phyloP scores from a whole-genome alignment of 257 asterid genomes.

The Salvia hispanica region DNA sequence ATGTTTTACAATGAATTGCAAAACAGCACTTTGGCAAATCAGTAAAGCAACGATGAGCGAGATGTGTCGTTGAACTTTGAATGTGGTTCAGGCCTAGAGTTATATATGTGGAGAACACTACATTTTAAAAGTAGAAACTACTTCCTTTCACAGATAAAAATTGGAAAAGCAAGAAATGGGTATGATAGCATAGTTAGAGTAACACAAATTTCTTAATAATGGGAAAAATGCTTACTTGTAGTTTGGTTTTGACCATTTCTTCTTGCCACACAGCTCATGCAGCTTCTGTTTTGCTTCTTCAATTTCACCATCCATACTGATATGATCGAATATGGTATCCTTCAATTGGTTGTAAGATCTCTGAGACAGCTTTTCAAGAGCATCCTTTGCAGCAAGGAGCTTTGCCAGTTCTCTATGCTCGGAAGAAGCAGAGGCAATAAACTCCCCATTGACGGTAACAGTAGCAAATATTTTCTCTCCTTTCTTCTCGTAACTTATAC shows the following conservation, averaged over 20 bases:
- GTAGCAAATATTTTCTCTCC: slow-evolving; percentile 53
- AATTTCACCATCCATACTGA: slow-evolving; percentile 44
- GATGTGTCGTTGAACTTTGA: not conserved
- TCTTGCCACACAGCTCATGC: slow-evolving; percentile 67
- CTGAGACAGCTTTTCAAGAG: slow-evolving; percentile 47
- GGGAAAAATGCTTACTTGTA: slow-evolving; percentile 54
- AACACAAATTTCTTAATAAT: slow-evolving; percentile 2
- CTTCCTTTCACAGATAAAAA: no score
- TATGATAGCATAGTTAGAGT: not conserved
- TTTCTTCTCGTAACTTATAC: slow-evolving; percentile 44
- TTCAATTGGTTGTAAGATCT: slow-evolving; percentile 8
- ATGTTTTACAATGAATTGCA: not conserved
- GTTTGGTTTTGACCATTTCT: slow-evolving; percentile 71
- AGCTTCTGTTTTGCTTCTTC: slow-evolving; percentile 70
- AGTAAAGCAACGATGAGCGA: not conserved
- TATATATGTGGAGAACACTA: not conserved
- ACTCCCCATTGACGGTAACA: slow-evolving; percentile 60
- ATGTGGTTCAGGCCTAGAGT: not conserved
- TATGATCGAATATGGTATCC: slow-evolving; percentile 26
- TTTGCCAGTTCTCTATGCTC: slow-evolving; percentile 70
- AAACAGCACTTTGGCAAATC: not conserved
- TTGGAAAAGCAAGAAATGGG: not conserved
- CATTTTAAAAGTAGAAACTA: not conserved
- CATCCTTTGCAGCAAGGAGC: slow-evolving; percentile 79
- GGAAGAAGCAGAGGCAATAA: slow-evolving; percentile 59